Percentiles rank a stretch among this genome's conserved stretches.
Evolutionary conservation across 371 early-diverging fungal genomes (phyloP).

Genomic region (Saksenaea vasiformis): DNA sequence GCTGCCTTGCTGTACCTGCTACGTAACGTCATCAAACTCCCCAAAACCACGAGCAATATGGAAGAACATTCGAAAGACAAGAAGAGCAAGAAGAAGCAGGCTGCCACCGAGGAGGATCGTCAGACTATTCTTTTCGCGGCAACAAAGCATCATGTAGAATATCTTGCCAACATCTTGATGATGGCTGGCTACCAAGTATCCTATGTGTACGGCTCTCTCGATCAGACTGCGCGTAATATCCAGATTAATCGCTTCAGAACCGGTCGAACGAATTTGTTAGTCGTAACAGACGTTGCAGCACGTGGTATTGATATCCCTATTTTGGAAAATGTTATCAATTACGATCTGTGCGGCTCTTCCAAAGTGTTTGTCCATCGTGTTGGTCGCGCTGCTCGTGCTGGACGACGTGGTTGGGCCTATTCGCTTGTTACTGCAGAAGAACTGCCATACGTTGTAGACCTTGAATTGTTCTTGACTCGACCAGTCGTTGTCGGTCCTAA

Average conservation of each 20-base stretch:
- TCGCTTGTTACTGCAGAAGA: constrained; percentile 90
- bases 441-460: constrained; percentile 88
- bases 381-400: constrained; percentile 97
- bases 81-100: constrained; percentile 47
- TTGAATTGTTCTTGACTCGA: constrained; percentile 89
- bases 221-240: constrained; percentile 89
- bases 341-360: constrained; percentile 91
- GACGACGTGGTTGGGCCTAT: constrained; percentile 91
- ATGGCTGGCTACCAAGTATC: constrained; percentile 76
- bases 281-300: constrained; percentile 99
- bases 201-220: constrained; percentile 93
- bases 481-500: constrained; percentile 64
- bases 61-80: constrained; percentile 27
- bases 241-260: constrained; percentile 84
- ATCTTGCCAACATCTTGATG: constrained; percentile 73
- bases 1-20: constrained; percentile 86
- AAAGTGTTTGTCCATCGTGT: constrained; percentile 99
- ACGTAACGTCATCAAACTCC: constrained; percentile 74
- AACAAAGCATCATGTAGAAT: constrained; percentile 97
- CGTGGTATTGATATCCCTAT: constrained; percentile 99
- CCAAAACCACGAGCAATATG: constrained; percentile 45
- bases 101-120: constrained; percentile 48
- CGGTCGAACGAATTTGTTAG: constrained; percentile 77
- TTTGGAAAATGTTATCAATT: constrained; percentile 96
- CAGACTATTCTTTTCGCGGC: constrained; percentile 94